Evolutionary conservation across 192 early-diverging fungal species (phyloP), one percentile per base, ranked within the genome.

Genomic region (Jimgerdemannia lactiflua): DNA sequence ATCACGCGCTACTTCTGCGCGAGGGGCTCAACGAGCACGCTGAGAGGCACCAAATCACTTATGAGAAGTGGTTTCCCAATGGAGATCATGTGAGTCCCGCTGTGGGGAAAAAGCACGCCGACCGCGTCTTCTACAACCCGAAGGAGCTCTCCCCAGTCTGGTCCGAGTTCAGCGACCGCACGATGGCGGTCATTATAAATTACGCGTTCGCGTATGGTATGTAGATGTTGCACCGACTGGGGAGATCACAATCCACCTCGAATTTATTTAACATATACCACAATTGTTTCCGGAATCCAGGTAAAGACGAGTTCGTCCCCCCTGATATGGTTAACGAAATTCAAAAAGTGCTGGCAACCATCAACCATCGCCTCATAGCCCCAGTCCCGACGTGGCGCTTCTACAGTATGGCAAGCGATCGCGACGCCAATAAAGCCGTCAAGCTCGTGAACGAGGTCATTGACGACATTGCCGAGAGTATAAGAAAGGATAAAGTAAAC

Each of bases 201-300:
- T 73, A 65, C 29, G 3, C 72, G 4, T 73, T 73, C 67, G 72
- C 72, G 29, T 63, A 73, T 39, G 72, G 72, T 73, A 73, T 10
- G 64, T 42, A 67, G 18, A 3, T 4, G 14, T 4, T 4, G 65
- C n/a, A 7, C 0, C 10, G 6, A 42, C 18, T 40, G 2, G 6
- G 3, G 43, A 39, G 29, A 65, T 6, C 49, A 59, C 49, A 14
- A 10, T 59, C 8, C 14, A 6, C 6, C 6, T 59, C 14, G 49
- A 59, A 59, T 0, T 10, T n/a, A n/a, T n/a, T 59, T 59, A 59
- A 29, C 29, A 29, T 29, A 1, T 29, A 29, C 29, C 29, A 29
- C 29, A 29, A 29, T 29, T 29, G 0, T 29, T 29, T 29, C 1
- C 29, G 29, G 29, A 10, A 59, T 59, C 6, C 14, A 73, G 72